These are phyloP conservation scores for Naganishia friedmannii DNA, from an alignment of 768 basidiomycete genomes.

Conservation along the genomic window DNA sequence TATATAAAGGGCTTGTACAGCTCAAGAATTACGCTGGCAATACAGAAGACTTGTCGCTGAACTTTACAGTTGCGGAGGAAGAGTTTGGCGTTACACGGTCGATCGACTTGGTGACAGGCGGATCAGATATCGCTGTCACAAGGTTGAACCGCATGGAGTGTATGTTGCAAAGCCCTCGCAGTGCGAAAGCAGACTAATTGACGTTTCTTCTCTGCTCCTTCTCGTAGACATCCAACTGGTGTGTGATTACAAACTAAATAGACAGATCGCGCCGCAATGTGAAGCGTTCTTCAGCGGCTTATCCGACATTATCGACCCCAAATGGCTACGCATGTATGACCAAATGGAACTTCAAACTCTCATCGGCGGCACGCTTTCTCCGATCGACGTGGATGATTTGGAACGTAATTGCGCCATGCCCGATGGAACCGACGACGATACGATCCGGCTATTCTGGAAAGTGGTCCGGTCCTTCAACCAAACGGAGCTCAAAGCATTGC, in stretches of 20 bases:
- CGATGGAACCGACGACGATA: constrained; percentile 73
- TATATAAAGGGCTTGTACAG: constrained; percentile 87
- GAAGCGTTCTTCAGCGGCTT: constrained; percentile 78
- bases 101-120: constrained; percentile 75
- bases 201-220: neutral
- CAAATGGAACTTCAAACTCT: constrained; percentile 91
- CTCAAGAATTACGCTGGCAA: constrained; percentile 87
- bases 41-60: constrained; percentile 80
- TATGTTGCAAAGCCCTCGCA: constrained; percentile 30
- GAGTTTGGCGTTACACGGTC: constrained; percentile 78
- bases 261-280: constrained; percentile 76
- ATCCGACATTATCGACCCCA: constrained; percentile 83
- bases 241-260: constrained; percentile 80
- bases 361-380: constrained; percentile 80
- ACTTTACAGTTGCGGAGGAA: constrained; percentile 82
- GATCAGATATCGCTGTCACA: constrained; percentile 78
- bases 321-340: constrained; percentile 83
- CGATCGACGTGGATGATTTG: constrained; percentile 80
- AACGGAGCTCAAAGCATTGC: constrained; percentile 69
- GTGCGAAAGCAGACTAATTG: neutral
- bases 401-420: constrained; percentile 68
- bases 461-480: constrained; percentile 77
- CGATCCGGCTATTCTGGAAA: constrained; percentile 79
- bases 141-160: constrained; percentile 73
- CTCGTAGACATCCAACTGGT: constrained; percentile 71